A percentile compares a stretch with the other conserved stretches of the same genome.
phyloP scores from a whole-genome alignment of 257 asterid genomes.

The Plantago major region DNA sequence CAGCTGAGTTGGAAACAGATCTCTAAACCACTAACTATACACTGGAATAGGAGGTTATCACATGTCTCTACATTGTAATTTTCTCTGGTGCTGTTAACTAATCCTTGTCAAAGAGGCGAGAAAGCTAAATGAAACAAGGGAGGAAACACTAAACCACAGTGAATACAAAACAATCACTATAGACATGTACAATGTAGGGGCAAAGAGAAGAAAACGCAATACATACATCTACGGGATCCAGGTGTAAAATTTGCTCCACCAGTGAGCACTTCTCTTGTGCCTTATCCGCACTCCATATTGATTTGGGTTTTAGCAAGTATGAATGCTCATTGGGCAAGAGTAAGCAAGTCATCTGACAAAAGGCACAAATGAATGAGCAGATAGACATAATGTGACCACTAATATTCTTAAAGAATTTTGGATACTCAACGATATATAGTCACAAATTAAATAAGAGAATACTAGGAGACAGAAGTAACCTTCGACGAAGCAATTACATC shows the following conservation, averaged over 20 bases:
- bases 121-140: no score
- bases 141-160: no score
- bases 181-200: background rate
- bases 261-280: conserved; percentile 58
- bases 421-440: conserved; percentile 11
- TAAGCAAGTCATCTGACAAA: conserved; percentile 84
- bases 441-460: conserved; percentile 1
- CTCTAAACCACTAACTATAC: no score
- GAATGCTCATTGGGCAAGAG: conserved; percentile 65
- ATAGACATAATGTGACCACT: conserved; percentile 16
- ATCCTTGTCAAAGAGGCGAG: no score
- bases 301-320: conserved; percentile 55
- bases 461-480: conserved; percentile 37
- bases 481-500: conserved; percentile 80
- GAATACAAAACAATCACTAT: background rate
- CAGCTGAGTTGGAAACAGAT: no score
- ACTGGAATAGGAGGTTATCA: no score
- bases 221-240: conserved; percentile 84
- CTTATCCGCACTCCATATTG: conserved; percentile 85
- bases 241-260: conserved; percentile 72
- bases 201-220: conserved; percentile 7
- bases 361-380: conserved; percentile 22
- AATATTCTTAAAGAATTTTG: conserved; percentile 7
- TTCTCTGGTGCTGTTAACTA: no score
- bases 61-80: no score